Conservation (phyloP, 768 basidiomycete genomes). For the Tylopilus vinaceipallidus region DNA sequence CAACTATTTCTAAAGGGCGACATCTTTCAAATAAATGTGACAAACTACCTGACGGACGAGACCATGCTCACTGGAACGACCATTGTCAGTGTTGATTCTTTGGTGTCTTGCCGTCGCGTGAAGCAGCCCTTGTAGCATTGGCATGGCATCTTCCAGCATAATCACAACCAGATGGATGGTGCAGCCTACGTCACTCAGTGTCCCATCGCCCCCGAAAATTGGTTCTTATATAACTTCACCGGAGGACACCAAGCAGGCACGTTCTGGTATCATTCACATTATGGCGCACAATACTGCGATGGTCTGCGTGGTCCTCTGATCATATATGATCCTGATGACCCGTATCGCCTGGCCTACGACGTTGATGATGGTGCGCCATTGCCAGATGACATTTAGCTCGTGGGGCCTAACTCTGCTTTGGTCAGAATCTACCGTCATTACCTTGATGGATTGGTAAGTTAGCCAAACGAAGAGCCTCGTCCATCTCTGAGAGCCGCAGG, state of each 20-base stretch:
- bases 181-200: constrained; percentile 39
- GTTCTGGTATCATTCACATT: constrained; percentile 35
- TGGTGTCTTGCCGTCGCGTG: neutral
- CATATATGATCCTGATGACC: constrained; percentile 36
- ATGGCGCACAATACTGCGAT: constrained; percentile 29
- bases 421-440: constrained; percentile 27
- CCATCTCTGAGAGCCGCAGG: neutral
- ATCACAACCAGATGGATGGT: constrained; percentile 28
- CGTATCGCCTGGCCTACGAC: constrained; percentile 18
- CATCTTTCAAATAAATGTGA: constrained; percentile 17
- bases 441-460: constrained; percentile 29
- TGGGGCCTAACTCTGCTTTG: neutral
- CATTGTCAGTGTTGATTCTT: constrained; percentile 10
- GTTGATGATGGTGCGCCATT: constrained; percentile 20
- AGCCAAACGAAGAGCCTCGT: neutral
- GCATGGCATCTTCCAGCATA: constrained; percentile 27
- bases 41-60: constrained; percentile 18
- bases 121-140: constrained; percentile 18
- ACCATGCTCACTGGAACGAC: constrained; percentile 19
- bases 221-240: constrained; percentile 37
- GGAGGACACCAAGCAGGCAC: constrained; percentile 35
- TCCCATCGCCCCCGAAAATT: constrained; percentile 34
- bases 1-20: constrained; percentile 6
- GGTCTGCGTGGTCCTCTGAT: constrained; percentile 46
- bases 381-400: neutral